These are phyloP conservation scores for Aspergillus asperescens DNA, from an alignment of 495 filamentous ascomycete species.

Conservation along the genomic window DNA sequence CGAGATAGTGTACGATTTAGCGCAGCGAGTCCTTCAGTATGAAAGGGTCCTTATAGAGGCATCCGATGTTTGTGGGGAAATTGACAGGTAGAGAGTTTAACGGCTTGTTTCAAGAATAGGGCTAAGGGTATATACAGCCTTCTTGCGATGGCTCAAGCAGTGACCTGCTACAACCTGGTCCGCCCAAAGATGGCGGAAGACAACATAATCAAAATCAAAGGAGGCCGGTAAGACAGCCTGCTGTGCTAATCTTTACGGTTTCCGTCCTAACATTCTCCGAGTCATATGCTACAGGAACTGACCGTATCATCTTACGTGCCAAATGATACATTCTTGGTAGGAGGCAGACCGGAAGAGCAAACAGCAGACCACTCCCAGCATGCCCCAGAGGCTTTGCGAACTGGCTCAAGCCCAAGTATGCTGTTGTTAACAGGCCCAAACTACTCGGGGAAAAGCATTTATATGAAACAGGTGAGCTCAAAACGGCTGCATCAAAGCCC, in stretches of 20 bases:
- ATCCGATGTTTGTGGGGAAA: slow-evolving; percentile 76
- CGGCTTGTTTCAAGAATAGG: neutral
- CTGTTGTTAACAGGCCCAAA: slow-evolving; percentile 88
- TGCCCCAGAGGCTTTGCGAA: slow-evolving; percentile 2
- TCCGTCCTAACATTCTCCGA: slow-evolving; percentile 25
- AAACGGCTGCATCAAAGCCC: neutral
- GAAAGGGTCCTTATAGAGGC: slow-evolving; percentile 60
- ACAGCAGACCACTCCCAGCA: neutral
- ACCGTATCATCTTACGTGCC: slow-evolving; percentile 81
- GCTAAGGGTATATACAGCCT: slow-evolving; percentile 47
- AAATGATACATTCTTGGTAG: slow-evolving; percentile 67
- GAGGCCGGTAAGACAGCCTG: slow-evolving; percentile 56
- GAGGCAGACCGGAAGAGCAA: slow-evolving; percentile 47
- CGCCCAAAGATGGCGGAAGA: slow-evolving; percentile 63
- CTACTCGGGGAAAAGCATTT: slow-evolving; percentile 93
- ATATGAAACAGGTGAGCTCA: slow-evolving; percentile 70
- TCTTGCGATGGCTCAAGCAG: slow-evolving; percentile 74
- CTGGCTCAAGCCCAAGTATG: slow-evolving; percentile 55
- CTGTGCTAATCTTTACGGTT: neutral
- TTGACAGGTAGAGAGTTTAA: slow-evolving; percentile 57
- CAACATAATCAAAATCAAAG: slow-evolving; percentile 72
- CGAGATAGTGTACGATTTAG: slow-evolving; percentile 76
- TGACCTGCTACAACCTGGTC: slow-evolving; percentile 65
- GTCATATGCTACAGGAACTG: slow-evolving; percentile 84
- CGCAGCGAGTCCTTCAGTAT: slow-evolving; percentile 64